Conservation (phyloP, 1,284 basidiomycete species). For the Pseudomicrostroma phylloplanum region DNA sequence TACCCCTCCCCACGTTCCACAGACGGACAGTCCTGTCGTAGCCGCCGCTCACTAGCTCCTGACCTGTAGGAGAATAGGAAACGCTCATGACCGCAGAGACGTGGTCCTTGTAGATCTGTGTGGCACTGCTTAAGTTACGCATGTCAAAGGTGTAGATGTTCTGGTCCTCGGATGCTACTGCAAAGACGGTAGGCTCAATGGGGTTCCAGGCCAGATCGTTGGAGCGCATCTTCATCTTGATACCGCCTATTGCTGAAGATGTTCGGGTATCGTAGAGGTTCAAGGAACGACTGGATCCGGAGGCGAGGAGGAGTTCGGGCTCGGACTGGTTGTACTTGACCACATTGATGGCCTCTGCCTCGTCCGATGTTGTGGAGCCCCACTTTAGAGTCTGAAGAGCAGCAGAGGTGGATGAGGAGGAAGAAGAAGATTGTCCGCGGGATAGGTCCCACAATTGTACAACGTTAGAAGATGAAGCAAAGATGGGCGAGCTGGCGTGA, state of each 20-base stretch:
- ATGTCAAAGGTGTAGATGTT: slow-evolving; percentile 98
- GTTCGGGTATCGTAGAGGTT: slow-evolving; percentile 93
- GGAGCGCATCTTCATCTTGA: slow-evolving; percentile 71
- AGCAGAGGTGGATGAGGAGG: slow-evolving; percentile 56
- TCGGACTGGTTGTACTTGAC: slow-evolving; percentile 92
- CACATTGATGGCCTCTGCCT: slow-evolving; percentile 72
- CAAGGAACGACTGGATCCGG: slow-evolving; percentile 89
- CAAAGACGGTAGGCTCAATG: slow-evolving; percentile 80
- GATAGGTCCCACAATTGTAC: slow-evolving; percentile 98
- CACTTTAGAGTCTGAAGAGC: slow-evolving; percentile 52
- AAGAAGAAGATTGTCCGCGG: slow-evolving; percentile 46
- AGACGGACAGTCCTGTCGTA: slow-evolving; percentile 92
- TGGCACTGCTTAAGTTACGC: slow-evolving; percentile 72
- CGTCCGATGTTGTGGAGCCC: slow-evolving; percentile 20
- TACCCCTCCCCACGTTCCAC: slow-evolving; percentile 83
- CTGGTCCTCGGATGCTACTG: slow-evolving; percentile 94
- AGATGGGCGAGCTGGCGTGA: slow-evolving; percentile 75
- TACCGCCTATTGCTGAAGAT: slow-evolving; percentile 82
- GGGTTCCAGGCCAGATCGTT: slow-evolving; percentile 93
- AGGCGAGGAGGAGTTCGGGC: slow-evolving; percentile 82
- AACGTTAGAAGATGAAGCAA: slow-evolving; percentile 85
- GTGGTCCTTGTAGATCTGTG: slow-evolving; percentile 94
- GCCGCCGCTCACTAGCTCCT: slow-evolving; percentile 88
- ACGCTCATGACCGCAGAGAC: slow-evolving; percentile 72
- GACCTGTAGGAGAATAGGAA: slow-evolving; percentile 70